Base-by-base conservation (phyloP, 306 rosid species). In the Benincasa hispida region DNA sequence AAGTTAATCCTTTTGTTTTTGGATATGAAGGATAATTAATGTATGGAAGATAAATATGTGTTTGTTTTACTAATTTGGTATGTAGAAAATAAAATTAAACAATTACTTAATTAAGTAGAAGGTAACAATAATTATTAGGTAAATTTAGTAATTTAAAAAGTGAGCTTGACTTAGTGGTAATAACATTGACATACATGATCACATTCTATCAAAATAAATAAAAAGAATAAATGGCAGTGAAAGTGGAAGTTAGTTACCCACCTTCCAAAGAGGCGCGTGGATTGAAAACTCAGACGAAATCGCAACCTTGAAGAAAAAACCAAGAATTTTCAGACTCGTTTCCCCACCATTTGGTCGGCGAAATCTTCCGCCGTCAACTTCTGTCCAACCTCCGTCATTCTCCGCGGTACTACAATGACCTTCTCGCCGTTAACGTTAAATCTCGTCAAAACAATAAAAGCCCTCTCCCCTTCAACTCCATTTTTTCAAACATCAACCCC, bases 341-440 rank as follows among this genome's bases (percentile, higher is more conserved):
- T 22, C 51, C 18, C n/a, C 45, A 72, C 60, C 61, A 47, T 72
- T 61, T 72, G 76, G 76, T 72, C 61, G 61, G 76, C 19, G 76
- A 17, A 48, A 47, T 30, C 27, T 50, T 72, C 19, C 58, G 61
- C 27, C 61, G 76, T 72, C 61, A 72, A 50, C 47, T 72, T 51
- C 39, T 51, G 21, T 14, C 61, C 12, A 12, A 72, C 4, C 47
- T 17, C 76, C 76, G 61, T 72, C 61, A 72, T 1, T 2, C 6
- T 41, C 76, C 60, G 42, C 76, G 47, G 47, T 28, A 72, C 76
- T 50, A 19, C 24, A 30, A 51, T 47, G 76, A 18, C 61, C 60
- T 25, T 10, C 30, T 24, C 45, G 18, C 76, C 76, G 61, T 72
- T 72, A 72, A 61, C 61, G 61, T 72, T 50, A 72, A 72, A 18